Evolutionary conservation across 305 asterid genomes (phyloP).

Genomic region (Ilex paraguariensis): DNA sequence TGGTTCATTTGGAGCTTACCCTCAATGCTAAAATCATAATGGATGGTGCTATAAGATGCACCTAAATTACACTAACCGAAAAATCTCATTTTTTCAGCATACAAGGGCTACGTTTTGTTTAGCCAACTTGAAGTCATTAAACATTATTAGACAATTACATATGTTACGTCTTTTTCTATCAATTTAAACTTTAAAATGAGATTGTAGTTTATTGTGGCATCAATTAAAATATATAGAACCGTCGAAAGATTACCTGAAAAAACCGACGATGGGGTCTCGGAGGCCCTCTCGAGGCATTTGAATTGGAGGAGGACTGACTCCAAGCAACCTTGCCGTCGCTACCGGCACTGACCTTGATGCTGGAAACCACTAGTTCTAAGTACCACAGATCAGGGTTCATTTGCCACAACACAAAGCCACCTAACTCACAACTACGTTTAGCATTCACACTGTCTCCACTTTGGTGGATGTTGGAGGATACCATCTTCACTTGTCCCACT

Average conservation of each 20-base stretch:
- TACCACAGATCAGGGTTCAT: slow-evolving; percentile 86
- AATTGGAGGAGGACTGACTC: slow-evolving; percentile 85
- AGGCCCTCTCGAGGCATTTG: slow-evolving; percentile 62
- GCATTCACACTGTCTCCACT: slow-evolving; percentile 40
- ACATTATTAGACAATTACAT: too few species aligned
- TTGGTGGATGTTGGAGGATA: slow-evolving; percentile 55
- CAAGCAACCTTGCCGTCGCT: slow-evolving; percentile 74
- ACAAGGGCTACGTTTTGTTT: too few species aligned
- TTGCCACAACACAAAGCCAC: slow-evolving; percentile 92
- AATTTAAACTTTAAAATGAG: neutral
- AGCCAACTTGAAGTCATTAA: too few species aligned
- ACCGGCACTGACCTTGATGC: slow-evolving; percentile 78
- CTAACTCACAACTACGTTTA: slow-evolving; percentile 51
- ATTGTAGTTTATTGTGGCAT: neutral
- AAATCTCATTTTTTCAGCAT: too few species aligned
- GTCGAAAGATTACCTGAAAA: slow-evolving; percentile 44
- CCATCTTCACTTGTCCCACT: slow-evolving; percentile 72
- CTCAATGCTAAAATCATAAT: too few species aligned
- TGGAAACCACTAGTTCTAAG: slow-evolving; percentile 66
- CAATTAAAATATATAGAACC: too few species aligned
- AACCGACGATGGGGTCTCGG: slow-evolving; percentile 80
- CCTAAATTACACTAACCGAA: too few species aligned
- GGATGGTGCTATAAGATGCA: too few species aligned
- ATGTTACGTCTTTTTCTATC: too few species aligned
- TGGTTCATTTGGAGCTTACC: too few species aligned